phyloP scores from a whole-genome alignment of 2,329 filamentous ascomycete genomes.

The Ophiostoma angusticollis region DNA sequence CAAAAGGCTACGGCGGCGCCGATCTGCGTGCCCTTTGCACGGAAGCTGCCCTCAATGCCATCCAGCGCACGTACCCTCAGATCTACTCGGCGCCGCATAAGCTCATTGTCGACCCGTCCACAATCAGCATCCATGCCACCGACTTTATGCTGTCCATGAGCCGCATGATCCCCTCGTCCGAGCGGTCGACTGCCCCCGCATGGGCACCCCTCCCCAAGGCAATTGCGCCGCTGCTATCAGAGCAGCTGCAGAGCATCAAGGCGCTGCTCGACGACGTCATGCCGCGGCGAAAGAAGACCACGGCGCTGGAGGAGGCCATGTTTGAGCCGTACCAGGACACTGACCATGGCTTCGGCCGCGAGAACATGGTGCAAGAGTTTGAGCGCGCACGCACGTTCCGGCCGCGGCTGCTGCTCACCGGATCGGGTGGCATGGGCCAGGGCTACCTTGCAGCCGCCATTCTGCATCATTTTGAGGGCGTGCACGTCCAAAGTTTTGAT shows the following conservation, averaged over 20 bases:
- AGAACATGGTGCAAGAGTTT: slow-evolving; percentile 64
- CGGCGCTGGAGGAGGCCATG: slow-evolving; percentile 86
- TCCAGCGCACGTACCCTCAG: slow-evolving; percentile 90
- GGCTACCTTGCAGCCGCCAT: slow-evolving; percentile 75
- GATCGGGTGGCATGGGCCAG: slow-evolving; percentile 85
- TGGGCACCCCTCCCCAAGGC: slow-evolving; percentile 67
- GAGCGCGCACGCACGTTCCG: slow-evolving; percentile 80
- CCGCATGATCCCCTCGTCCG: slow-evolving; percentile 90
- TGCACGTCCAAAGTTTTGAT: slow-evolving; percentile 92
- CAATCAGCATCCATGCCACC: slow-evolving; percentile 76
- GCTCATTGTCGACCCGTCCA: slow-evolving; percentile 71
- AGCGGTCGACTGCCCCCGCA: slow-evolving; percentile 74
- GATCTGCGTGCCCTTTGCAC: slow-evolving; percentile 90
- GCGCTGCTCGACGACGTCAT: slow-evolving; percentile 60
- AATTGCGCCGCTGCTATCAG: slow-evolving; percentile 68
- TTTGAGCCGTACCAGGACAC: slow-evolving; percentile 74
- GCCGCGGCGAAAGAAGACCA: slow-evolving; percentile 73
- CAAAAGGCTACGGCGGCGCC: slow-evolving; percentile 87
- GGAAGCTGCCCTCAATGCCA: slow-evolving; percentile 87
- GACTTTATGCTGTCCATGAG: slow-evolving; percentile 97
- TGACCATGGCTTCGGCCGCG: slow-evolving; percentile 72
- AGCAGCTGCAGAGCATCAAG: slow-evolving; percentile 59
- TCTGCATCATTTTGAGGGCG: slow-evolving; percentile 79
- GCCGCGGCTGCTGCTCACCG: slow-evolving; percentile 72
- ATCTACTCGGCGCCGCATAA: slow-evolving; percentile 89